These are phyloP conservation scores for Kurtzmaniella quercitrusa DNA, from an alignment of 1,139 yeast genomes.

Conservation along the genomic window DNA sequence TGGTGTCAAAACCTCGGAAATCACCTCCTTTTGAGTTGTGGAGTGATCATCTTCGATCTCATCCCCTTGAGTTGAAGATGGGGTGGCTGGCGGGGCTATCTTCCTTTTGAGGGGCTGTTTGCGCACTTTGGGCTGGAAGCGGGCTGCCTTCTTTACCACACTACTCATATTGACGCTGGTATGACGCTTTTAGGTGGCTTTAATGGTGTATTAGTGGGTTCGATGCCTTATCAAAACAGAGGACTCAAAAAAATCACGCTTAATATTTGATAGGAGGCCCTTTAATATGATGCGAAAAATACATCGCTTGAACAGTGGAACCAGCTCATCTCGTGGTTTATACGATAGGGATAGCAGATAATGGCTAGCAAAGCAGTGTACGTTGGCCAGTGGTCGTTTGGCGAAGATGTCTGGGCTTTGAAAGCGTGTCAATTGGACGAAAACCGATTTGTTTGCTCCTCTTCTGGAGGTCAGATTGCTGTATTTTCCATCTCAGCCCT, in stretches of 20 bases:
- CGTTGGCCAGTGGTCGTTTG: conserved; percentile 18
- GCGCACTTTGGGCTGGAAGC: conserved; percentile 38
- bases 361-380: conserved; percentile 15
- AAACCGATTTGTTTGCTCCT: conserved; percentile 7
- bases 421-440: conserved; percentile 10
- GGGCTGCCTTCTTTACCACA: conserved; percentile 42
- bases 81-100: conserved; percentile 18
- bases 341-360: neutral
- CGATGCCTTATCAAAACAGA: conserved; percentile 2
- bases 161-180: conserved; percentile 36
- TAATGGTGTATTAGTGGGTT: neutral
- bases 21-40: neutral
- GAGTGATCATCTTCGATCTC: neutral
- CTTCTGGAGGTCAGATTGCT: conserved; percentile 6
- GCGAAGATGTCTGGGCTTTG: conserved; percentile 13
- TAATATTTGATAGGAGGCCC: neutral
- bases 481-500: conserved; percentile 1
- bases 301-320: neutral
- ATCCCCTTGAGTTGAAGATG: conserved; percentile 7
- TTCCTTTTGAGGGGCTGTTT: conserved; percentile 21
- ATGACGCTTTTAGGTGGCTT: neutral
- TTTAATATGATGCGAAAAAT: neutral
- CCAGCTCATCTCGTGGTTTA: neutral
- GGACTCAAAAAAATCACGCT: neutral
- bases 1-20: neutral